Conservation (phyloP, 2,329 filamentous ascomycete species). For the Fusarium tuaranense region DNA sequence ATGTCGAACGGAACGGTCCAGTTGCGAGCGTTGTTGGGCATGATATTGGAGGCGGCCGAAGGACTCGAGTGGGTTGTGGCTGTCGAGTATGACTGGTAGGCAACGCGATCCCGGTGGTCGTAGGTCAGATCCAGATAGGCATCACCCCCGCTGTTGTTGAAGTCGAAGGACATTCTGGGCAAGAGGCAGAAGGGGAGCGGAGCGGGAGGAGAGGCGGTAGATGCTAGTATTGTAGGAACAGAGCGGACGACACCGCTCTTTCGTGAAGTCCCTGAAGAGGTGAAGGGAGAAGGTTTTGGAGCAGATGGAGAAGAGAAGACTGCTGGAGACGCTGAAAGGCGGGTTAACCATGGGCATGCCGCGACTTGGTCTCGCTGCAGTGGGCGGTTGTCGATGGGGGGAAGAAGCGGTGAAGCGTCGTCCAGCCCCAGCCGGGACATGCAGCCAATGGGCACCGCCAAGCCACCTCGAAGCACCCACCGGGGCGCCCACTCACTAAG, state of each 20-base stretch:
- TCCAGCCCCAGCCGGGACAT: conserved; percentile 49
- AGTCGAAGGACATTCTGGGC: conserved; percentile 68
- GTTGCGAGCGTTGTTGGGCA: conserved; percentile 51
- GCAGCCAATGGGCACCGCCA: conserved; percentile 51
- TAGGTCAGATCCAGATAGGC: conserved; percentile 71
- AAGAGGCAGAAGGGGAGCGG: conserved; percentile 50
- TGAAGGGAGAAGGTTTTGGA: conserved; percentile 47
- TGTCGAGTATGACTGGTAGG: conserved; percentile 48
- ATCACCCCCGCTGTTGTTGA: conserved; percentile 68
- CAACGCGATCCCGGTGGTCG: conserved; percentile 68
- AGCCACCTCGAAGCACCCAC: conserved; percentile 41
- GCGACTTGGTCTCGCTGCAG: conserved; percentile 35
- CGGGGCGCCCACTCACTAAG: conserved; percentile 38
- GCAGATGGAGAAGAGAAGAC: conserved; percentile 42
- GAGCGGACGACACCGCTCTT: conserved; percentile 60
- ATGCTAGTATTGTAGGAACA: conserved; percentile 52
- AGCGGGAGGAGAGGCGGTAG: conserved; percentile 44
- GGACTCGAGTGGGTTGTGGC: conserved; percentile 49
- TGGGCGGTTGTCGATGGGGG: conserved; percentile 47
- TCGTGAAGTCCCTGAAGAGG: conserved; percentile 49
- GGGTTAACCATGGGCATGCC: conserved; percentile 38
- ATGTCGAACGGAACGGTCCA: conserved; percentile 68
- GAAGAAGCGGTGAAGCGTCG: conserved; percentile 54
- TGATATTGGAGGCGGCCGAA: conserved; percentile 48
- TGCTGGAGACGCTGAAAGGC: conserved; percentile 43